These are phyloP conservation scores for Whalleya microplaca DNA, from an alignment of 2,329 filamentous ascomycete species.

Conservation along the genomic window DNA sequence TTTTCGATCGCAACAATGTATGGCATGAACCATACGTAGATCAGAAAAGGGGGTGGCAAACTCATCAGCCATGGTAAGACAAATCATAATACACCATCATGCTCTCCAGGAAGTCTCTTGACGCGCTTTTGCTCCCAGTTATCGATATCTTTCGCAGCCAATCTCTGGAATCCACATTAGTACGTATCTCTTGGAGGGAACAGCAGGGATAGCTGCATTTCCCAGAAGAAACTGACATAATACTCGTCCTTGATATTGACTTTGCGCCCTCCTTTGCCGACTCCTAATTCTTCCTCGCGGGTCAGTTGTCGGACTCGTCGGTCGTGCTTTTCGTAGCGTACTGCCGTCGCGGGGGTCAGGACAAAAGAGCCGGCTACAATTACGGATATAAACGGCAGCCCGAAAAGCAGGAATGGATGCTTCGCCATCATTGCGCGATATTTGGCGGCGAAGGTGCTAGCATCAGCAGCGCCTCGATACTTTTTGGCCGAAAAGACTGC, in stretches of 20 bases:
- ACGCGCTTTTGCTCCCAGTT: constrained; percentile 97
- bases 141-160: constrained; percentile 88
- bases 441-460: constrained; percentile 69
- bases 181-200: constrained; percentile 3
- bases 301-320: constrained; percentile 84
- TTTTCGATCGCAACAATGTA: neutral
- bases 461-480: constrained; percentile 68
- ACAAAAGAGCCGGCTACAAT: constrained; percentile 94
- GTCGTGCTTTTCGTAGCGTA: constrained; percentile 93
- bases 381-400: constrained; percentile 86
- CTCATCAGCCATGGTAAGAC: constrained; percentile 1
- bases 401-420: constrained; percentile 91
- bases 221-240: constrained; percentile 63
- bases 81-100: constrained; percentile 74
- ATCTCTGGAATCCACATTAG: constrained; percentile 55
- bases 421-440: constrained; percentile 77
- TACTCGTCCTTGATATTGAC: constrained; percentile 86
- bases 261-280: constrained; percentile 71
- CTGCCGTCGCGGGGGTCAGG: constrained; percentile 88
- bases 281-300: constrained; percentile 82
- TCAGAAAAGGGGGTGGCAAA: neutral
- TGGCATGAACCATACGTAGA: neutral
- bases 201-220: neutral
- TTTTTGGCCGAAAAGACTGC: constrained; percentile 69
- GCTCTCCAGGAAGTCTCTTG: constrained; percentile 85